Base-by-base conservation (phyloP, 805 yeast species). In the Lachancea kluyveri region DNA sequence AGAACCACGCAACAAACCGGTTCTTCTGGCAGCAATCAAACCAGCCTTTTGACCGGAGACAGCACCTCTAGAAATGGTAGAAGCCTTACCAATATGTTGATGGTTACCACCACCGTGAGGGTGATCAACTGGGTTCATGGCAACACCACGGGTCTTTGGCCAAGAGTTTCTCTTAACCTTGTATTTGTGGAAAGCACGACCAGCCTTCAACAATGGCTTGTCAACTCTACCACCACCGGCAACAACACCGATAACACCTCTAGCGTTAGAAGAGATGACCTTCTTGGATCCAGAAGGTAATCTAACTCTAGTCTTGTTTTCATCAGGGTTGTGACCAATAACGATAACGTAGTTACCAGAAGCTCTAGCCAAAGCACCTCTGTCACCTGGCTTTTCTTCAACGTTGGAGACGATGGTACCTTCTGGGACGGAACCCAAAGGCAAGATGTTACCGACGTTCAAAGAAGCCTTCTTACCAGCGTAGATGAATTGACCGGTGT, bases 91-190 rank as follows among this genome's bases (percentile, higher is more conserved):
- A 76, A 88, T 90, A 72, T 90, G 97, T 79, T 90, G 97, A 74
- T 90, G 97, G 95, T 88, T 88, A 90, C 98, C 98, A 90, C 98
- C 97, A 85, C 98, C 98, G 72, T 90, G 98, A 70, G 98, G 98
- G 79, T 90, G 98, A 70, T 90, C 98, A 70, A 90, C 98, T 71
- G 97, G 97, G 78, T 90, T 90, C 98, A 92, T 90, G 69, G 98
- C 98, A 68, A 90, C 97, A 90, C 97, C 98, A 79, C 97, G 87
- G 65, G 97, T 92, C 84, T 86, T 88, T 74, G 98, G 98, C 97
- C 97, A 92, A 54, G 95, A 86, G 95, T 92, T 87, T 77, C 97
- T 80, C 94, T 92, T 92, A 63, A 88, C 95, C 74, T 72, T 88
- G 92, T 82, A 88, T 79, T 90, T 90, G 88, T 90, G 96, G 95